Base-by-base conservation (phyloP, 163 green algal species). In the Scenedesmus sp. region DNA sequence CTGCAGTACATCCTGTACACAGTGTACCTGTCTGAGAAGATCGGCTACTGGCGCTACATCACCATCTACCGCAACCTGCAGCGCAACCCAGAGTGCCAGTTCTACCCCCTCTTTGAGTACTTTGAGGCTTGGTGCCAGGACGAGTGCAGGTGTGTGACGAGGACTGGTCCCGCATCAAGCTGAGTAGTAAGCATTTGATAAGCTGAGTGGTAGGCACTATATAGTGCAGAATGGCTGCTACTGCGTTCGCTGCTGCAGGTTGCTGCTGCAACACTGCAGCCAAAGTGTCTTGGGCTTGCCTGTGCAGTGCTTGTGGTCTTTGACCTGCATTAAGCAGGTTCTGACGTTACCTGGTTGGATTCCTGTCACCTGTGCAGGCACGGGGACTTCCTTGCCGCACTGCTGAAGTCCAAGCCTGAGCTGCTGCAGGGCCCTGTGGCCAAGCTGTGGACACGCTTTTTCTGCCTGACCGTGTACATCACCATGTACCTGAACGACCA, bases 121-220 rank as follows among this genome's bases (percentile, higher is more conserved):
- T 99, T 99, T 93, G 98, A 99, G 97, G 99, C 99, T 96, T 99
- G 98, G 98, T 99, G 98, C 96, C 98, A 99, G 94, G 97, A 98
- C 84, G 97, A 98, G 95, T 97, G 96, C 94, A 93, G 97, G 80
- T 95, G 96, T 70, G 96, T 94, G n/a, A n/a, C n/a, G n/a, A n/a
- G n/a, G n/a, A n/a, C n/a, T n/a, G n/a, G n/a, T n/a, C n/a, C n/a
- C n/a, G n/a, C 12, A n/a, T 42, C 40, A 43, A 59, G 78, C 78
- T 83, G 65, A n/a, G n/a, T n/a, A n/a, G n/a, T n/a, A n/a, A n/a
- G n/a, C n/a, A n/a, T n/a, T 94, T 40, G 72, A 16, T 72, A 51
- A 20, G 79, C 79, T 85, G 44, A 3, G 24, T 83, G 76, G 18
- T 46, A 70, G 81, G 79, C 35, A 7, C 37, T 85, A 16, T 10